Evolutionary conservation across 1,284 basidiomycete genomes (phyloP), one percentile per base, ranked within the genome.

Genomic region (Puccinia horiana): DNA sequence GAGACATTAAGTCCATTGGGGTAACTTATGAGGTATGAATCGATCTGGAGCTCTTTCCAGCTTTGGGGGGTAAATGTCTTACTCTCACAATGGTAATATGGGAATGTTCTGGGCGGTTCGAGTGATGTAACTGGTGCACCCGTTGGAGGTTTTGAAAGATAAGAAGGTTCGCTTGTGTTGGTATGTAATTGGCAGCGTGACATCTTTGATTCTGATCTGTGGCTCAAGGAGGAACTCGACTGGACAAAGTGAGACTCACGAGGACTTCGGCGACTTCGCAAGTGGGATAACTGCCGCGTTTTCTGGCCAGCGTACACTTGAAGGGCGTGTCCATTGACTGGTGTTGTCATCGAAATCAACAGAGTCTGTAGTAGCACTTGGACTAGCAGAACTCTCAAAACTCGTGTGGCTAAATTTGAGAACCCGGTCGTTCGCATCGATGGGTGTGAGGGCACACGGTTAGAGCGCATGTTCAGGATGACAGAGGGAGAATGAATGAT

Each of bases 11-110:
- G 32, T 52, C 63, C 76, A 29, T 14, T 18, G 11, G 76, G 76
- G 40, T 78, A 78, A 14, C 20, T 54, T n/a, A 23, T 47, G 23
- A 78, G 63, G 67, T 78, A 78, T 42, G 65, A 42, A 47, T 69
- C 42, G 14, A 78, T 14, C 32, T 49, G 35, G 20, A 78, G 76
- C 26, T 78, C 61, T 52, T 69, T 52, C 76, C 76, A 78, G 32
- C 52, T 47, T 63, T 69, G 29, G 23, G 76, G 76, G 20, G 18
- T 54, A 18, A 78, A 16, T 23, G 61, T 42, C 40, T 32, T 49
- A 0, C 11, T 56, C 16, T n/a, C 47, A 20, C 75, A 63, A 0
- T 63, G 37, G 40, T 63, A 65, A 5, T n/a, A 29, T 32, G 4
- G 29, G 29, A 61, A 47, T 8, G 52, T 14, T 54, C 20, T 54